Evolutionary conservation across 2,329 filamentous ascomycete genomes (phyloP), one percentile per base, ranked within the genome.

Genomic region (Bisporella sp.): DNA sequence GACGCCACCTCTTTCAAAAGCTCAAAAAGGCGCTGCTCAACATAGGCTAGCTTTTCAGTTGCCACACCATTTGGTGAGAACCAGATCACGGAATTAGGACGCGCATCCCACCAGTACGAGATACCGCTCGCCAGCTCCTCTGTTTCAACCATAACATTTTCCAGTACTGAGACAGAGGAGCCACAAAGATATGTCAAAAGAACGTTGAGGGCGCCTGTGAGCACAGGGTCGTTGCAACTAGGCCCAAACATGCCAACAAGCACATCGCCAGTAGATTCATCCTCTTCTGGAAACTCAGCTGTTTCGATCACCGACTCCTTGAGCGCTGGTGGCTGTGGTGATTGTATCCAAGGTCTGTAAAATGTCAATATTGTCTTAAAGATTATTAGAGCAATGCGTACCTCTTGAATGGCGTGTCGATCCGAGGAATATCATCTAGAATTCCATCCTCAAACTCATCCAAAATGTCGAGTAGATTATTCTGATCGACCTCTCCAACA

Each of bases 271-370:
- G 84, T 87, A 0, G 89, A 92, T 65, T 99, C 93, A 58, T 99
- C 93, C 62, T 96, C 92, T 65, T 99, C 93, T 0, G 93, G 93
- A 61, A 99, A 99, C 55, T 95, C 85, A 31, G 95, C 85, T 0
- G 78, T 89, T 57, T 92, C 81, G 9, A 95, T 69, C 8, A 84
- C 74, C 0, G 88, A 89, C 64, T 87, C 76, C 31, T 79, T 78
- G 31, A 99, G 73, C 0, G 81, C 69, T 2, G 88, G 85, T 0
- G 89, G 84, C 57, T 87, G 86, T 48, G 82, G 78, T 4, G 92
- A 96, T 51, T 96, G 90, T 29, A 93, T 81, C 90, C 93, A 99
- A 1, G 93, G 93, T 45, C 64, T 66, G 29, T n/a, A 8, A n/a
- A 31, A 40, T 11, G 39, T 62, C 53, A 59, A 55, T 11, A 48